A percentile compares a stretch with the other conserved stretches of the same genome.
phyloP scores from a whole-genome alignment of 495 filamentous ascomycete species.

The Daldinia bambusicola region DNA sequence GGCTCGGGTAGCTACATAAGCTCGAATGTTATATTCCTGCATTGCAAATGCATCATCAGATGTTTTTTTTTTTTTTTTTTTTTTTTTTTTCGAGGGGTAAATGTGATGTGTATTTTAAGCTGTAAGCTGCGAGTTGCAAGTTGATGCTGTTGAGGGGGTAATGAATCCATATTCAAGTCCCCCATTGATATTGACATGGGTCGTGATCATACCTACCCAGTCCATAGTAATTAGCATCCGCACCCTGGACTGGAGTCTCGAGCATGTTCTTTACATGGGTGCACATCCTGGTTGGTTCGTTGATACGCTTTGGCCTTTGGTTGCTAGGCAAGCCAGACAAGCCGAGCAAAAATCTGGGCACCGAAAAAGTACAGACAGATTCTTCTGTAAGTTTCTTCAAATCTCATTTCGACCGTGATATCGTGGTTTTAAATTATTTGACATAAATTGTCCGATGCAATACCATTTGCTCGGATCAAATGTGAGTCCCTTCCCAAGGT shows the following conservation, averaged over 20 bases:
- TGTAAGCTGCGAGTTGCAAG: slow-evolving; percentile 1
- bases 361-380: slow-evolving; percentile 8
- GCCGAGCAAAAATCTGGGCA: slow-evolving; percentile 11
- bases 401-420: slow-evolving; percentile 6
- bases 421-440: slow-evolving; percentile 7
- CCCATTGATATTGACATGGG: slow-evolving; percentile 38
- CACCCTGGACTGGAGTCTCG: slow-evolving; percentile 38
- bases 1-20: neutral
- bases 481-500: neutral
- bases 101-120: slow-evolving; percentile 7
- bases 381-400: slow-evolving; percentile 25
- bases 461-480: slow-evolving; percentile 27
- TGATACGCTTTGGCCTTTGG: slow-evolving; percentile 40
- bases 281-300: slow-evolving; percentile 16
- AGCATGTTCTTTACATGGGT: slow-evolving; percentile 40
- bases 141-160: slow-evolving; percentile 24
- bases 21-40: slow-evolving; percentile 4
- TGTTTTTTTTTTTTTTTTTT: neutral
- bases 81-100: neutral
- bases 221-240: slow-evolving; percentile 28
- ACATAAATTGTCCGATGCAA: neutral
- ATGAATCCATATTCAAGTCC: slow-evolving; percentile 24
- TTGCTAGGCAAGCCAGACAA: slow-evolving; percentile 24
- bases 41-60: neutral
- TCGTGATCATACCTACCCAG: slow-evolving; percentile 23